Conservation (phyloP, 2,329 filamentous ascomycete genomes). For the Ophiostoma novo-ulmi region DNA sequence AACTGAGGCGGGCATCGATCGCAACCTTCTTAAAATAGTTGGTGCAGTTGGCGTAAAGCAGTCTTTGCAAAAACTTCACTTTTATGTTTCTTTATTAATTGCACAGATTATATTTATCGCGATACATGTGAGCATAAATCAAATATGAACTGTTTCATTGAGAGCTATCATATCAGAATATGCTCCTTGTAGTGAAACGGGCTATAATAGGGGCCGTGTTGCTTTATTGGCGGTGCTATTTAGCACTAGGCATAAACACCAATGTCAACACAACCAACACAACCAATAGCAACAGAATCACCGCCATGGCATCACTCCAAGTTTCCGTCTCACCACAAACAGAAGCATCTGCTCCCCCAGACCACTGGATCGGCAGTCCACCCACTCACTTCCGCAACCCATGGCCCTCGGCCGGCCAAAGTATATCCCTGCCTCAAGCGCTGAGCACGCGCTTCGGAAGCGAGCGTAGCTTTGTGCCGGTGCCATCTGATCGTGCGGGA, state of each 20-base stretch:
- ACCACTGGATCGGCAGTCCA: neutral
- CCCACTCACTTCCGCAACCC: constrained; percentile 2
- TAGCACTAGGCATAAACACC: neutral
- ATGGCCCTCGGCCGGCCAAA: constrained; percentile 2
- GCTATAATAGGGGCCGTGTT: too few relatives aligned
- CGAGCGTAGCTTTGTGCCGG: neutral
- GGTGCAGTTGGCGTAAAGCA: too few relatives aligned
- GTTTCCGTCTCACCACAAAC: neutral
- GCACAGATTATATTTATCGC: too few relatives aligned
- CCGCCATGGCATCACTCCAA: neutral
- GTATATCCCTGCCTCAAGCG: neutral
- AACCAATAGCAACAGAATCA: neutral
- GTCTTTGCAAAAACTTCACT: too few relatives aligned
- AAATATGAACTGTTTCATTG: too few relatives aligned
- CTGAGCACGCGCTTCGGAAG: neutral
- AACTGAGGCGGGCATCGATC: too few relatives aligned
- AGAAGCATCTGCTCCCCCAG: neutral
- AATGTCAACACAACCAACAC: neutral
- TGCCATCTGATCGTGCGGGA: neutral
- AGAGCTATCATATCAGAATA: too few relatives aligned
- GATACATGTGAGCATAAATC: too few relatives aligned
- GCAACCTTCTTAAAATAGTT: too few relatives aligned
- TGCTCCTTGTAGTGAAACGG: too few relatives aligned
- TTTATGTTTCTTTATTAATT: too few relatives aligned
- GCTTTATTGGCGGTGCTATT: too few relatives aligned